Conservation (phyloP, 1,284 basidiomycete genomes). For the Trichosporon ovoides region DNA sequence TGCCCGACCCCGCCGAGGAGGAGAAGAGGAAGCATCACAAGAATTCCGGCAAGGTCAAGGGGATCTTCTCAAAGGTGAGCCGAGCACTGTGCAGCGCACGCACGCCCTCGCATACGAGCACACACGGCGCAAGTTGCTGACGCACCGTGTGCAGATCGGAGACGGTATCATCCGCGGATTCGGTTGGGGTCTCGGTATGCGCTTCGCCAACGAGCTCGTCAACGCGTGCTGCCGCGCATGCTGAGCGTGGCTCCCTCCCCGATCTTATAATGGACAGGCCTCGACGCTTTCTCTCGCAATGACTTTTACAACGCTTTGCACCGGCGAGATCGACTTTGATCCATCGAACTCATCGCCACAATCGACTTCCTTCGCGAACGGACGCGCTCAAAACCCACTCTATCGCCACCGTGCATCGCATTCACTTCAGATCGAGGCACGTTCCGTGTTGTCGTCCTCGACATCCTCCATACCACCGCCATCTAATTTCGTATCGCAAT, state of each 20-base stretch:
- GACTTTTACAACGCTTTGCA: too few species aligned
- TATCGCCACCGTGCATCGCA: too few species aligned
- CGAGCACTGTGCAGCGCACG: neutral
- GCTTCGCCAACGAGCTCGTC: slow-evolving; percentile 10
- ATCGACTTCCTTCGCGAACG: too few species aligned
- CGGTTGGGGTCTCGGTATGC: slow-evolving; percentile 13
- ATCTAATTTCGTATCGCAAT: too few species aligned
- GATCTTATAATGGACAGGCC: too few species aligned
- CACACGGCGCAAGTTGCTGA: neutral
- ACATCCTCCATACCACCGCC: too few species aligned
- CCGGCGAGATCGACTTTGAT: too few species aligned
- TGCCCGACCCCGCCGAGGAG: slow-evolving; percentile 2
- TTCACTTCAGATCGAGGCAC: too few species aligned
- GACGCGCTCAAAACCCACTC: too few species aligned
- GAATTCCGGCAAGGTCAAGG: slow-evolving; percentile 2
- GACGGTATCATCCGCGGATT: slow-evolving; percentile 11
- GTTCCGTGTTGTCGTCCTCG: too few species aligned
- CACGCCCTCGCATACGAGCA: neutral
- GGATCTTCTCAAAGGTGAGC: slow-evolving; percentile 8
- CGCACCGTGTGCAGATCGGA: slow-evolving; percentile 1
- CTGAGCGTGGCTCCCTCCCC: neutral
- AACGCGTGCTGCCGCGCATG: slow-evolving; percentile 6
- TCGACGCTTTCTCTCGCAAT: too few species aligned
- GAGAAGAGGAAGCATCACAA: neutral
- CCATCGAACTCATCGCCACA: too few species aligned